phyloP scores from a whole-genome alignment of 2,329 filamentous ascomycete species.

The Ustulina deusta region DNA sequence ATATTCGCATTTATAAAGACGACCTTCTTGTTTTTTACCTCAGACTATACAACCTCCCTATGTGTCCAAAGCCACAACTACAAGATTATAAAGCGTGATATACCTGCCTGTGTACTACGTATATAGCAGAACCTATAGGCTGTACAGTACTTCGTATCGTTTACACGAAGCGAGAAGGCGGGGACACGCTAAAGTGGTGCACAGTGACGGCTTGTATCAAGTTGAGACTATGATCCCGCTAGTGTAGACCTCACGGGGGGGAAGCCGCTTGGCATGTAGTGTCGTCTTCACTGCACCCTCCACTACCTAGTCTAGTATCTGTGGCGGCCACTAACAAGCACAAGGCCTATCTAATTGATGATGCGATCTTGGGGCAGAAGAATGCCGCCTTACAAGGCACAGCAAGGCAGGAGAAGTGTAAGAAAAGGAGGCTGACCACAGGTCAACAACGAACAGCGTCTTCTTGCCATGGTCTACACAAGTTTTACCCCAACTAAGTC shows the following conservation, averaged over 20 bases:
- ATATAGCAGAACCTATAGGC: too few relatives aligned
- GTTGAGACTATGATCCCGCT: slow-evolving; percentile 30
- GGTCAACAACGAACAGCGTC: background rate
- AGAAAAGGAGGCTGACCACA: slow-evolving; percentile 30
- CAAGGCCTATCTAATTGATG: too few relatives aligned
- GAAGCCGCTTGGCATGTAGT: slow-evolving; percentile 20
- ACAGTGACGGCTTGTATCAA: slow-evolving; percentile 24
- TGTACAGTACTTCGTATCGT: too few relatives aligned
- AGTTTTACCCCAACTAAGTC: background rate
- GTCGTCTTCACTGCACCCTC: too few relatives aligned
- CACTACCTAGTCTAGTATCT: too few relatives aligned
- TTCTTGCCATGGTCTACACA: background rate
- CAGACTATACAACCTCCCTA: background rate
- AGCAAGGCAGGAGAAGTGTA: slow-evolving; percentile 3
- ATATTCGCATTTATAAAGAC: background rate
- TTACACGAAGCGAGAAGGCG: slow-evolving; percentile 8
- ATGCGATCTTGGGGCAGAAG: slow-evolving; percentile 2
- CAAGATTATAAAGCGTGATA: background rate
- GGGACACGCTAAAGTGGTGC: slow-evolving; percentile 18
- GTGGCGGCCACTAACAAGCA: background rate
- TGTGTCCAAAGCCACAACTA: background rate
- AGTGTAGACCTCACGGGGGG: slow-evolving; percentile 24
- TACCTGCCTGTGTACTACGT: background rate
- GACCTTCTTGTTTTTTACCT: background rate
- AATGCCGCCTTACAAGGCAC: background rate